A percentile compares a stretch with the other conserved stretches of the same genome.
Conservation (phyloP, 2,329 filamentous ascomycete genomes). For the Cladosporium sp. region DNA sequence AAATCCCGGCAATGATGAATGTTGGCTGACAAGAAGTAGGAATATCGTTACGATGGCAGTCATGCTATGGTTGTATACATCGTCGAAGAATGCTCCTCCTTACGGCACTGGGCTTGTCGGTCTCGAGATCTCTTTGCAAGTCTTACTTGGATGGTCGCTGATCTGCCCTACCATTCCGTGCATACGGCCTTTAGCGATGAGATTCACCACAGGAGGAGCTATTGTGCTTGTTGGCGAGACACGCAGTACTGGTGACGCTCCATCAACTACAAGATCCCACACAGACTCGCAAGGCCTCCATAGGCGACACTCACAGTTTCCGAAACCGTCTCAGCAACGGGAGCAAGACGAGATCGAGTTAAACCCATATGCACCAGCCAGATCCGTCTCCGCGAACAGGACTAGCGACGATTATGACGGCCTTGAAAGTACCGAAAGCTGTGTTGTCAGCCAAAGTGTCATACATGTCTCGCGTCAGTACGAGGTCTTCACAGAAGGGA, state of each 20-base stretch:
- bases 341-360: neutral
- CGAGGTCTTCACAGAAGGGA: neutral
- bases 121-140: neutral
- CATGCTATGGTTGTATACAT: neutral
- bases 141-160: slow-evolving; percentile 1
- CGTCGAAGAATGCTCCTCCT: neutral
- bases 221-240: neutral
- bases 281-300: neutral
- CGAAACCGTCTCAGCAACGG: neutral
- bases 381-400: neutral
- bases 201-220: neutral
- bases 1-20: neutral
- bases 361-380: neutral
- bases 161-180: slow-evolving; percentile 1
- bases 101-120: neutral
- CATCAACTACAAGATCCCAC: neutral
- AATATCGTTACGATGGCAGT: neutral
- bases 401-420: neutral
- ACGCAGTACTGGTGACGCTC: neutral
- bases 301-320: neutral
- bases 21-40: neutral
- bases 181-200: neutral
- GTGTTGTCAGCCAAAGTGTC: neutral
- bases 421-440: neutral
- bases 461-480: neutral